phyloP scores from a whole-genome alignment of 1,139 yeast species.

The Pichia sp. region DNA sequence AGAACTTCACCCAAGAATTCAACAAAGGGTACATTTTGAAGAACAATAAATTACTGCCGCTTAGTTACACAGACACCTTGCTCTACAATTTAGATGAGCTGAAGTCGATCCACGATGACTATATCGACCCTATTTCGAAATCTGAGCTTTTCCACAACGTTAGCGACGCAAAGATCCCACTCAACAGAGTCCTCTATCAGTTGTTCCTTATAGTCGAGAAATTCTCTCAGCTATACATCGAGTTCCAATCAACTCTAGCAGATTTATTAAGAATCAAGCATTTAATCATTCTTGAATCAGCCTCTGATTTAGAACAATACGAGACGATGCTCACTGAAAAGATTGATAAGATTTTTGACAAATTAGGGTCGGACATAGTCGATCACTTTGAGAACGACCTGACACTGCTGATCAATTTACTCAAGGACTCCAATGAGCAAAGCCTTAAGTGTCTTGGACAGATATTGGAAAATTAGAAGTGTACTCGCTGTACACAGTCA shows the following conservation, averaged over 20 bases:
- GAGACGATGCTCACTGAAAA: constrained; percentile 16
- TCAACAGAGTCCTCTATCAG: constrained; percentile 12
- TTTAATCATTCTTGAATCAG: neutral
- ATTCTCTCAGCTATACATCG: constrained; percentile 7
- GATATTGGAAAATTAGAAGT: constrained; percentile 24
- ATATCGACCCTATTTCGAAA: constrained; percentile 26
- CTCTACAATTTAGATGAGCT: constrained; percentile 46
- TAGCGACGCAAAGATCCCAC: neutral
- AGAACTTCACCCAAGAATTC: constrained; percentile 24
- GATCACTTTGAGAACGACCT: constrained; percentile 30
- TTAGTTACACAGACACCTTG: neutral
- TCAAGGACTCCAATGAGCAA: constrained; percentile 35
- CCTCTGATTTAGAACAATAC: constrained; percentile 4
- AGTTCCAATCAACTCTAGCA: constrained; percentile 8
- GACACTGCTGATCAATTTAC: constrained; percentile 33
- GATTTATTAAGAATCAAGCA: constrained; percentile 6
- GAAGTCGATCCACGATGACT: constrained; percentile 36
- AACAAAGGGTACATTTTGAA: neutral
- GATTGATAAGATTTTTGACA: constrained; percentile 23
- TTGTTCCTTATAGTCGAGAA: constrained; percentile 9
- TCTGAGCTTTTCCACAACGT: constrained; percentile 18
- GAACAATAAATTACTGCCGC: constrained; percentile 10
- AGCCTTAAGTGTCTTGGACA: constrained; percentile 33
- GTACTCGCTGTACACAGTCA: neutral
- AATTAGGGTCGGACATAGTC: constrained; percentile 26